Conservation (phyloP, 768 basidiomycete species). For the Phallus indusiatus region DNA sequence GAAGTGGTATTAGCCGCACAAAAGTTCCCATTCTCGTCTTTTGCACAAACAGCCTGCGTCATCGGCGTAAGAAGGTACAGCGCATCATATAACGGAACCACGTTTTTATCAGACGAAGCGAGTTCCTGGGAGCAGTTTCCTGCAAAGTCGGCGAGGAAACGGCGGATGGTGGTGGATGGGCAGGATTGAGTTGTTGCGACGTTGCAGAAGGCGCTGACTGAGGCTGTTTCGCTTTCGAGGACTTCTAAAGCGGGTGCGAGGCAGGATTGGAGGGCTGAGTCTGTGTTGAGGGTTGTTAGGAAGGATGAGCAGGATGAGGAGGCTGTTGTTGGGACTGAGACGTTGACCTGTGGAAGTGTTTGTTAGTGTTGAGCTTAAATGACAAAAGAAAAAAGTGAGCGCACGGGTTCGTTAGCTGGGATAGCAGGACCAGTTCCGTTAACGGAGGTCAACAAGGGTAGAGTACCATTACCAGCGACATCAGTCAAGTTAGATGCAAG, state of each 20-base stretch:
- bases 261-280: slow-evolving; percentile 51
- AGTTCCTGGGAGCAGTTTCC: slow-evolving; percentile 65
- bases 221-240: slow-evolving; percentile 30
- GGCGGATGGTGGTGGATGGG: slow-evolving; percentile 46
- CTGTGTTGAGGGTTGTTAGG: slow-evolving; percentile 52
- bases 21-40: slow-evolving; percentile 59
- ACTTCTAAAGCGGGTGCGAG: slow-evolving; percentile 45
- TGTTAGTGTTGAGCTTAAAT: slow-evolving; percentile 15
- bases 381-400: background rate
- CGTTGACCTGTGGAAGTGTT: slow-evolving; percentile 25
- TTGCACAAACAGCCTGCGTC: slow-evolving; percentile 59
- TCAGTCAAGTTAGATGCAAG: background rate
- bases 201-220: slow-evolving; percentile 39
- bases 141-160: slow-evolving; percentile 61
- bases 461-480: slow-evolving; percentile 4
- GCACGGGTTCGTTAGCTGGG: slow-evolving; percentile 12
- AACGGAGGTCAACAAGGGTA: slow-evolving; percentile 38
- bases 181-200: slow-evolving; percentile 36
- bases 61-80: slow-evolving; percentile 67
- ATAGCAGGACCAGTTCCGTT: slow-evolving; percentile 9
- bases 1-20: slow-evolving; percentile 37
- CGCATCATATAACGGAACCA: slow-evolving; percentile 66
- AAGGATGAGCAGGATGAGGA: slow-evolving; percentile 45
- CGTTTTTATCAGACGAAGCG: slow-evolving; percentile 36
- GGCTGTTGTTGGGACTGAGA: slow-evolving; percentile 63